Conservation (phyloP, 306 rosid genomes). For the Corylus americana region DNA sequence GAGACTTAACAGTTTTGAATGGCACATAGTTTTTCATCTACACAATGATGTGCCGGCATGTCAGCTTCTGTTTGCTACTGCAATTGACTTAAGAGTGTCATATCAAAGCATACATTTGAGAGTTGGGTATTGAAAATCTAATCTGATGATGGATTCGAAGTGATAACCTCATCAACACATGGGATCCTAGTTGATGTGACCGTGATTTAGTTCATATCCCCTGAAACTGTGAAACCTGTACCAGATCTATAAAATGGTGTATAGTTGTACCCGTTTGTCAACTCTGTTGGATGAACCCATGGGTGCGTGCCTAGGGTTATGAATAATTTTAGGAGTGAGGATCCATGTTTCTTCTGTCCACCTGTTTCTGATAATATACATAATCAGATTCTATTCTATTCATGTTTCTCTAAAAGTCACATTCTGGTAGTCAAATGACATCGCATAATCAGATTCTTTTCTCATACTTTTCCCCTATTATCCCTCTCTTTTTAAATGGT, state of each 20-base stretch:
- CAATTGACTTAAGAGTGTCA: background rate
- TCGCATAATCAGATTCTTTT: background rate
- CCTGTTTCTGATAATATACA: background rate
- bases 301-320: background rate
- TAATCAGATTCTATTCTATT: background rate
- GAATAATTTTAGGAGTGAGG: background rate
- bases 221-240: background rate
- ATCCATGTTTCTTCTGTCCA: background rate
- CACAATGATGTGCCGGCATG: background rate
- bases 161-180: background rate
- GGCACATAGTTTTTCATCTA: background rate
- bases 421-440: conserved; percentile 3
- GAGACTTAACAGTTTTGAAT: background rate
- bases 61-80: background rate
- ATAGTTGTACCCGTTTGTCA: background rate
- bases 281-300: background rate
- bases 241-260: background rate
- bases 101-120: background rate
- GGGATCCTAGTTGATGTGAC: background rate
- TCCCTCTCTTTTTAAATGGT: background rate
- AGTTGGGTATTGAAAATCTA: background rate
- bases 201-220: background rate
- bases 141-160: background rate
- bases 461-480: background rate
- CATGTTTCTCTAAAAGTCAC: conserved; percentile 2